Evolutionary conservation across 345 rosid species (phyloP), one percentile per base, ranked within the genome.

Genomic region (Eucalyptus albens): DNA sequence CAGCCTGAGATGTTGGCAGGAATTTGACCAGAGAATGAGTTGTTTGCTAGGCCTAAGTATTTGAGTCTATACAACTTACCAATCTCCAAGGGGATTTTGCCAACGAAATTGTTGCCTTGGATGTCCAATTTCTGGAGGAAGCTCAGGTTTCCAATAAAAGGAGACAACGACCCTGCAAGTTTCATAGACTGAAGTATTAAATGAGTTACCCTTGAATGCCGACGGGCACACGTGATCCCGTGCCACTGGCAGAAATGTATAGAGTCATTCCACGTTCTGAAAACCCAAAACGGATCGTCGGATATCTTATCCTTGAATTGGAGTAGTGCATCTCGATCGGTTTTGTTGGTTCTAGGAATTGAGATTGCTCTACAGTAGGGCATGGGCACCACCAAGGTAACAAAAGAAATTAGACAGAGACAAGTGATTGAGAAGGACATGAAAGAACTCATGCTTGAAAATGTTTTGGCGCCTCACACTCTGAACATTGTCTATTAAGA

Each of bases 401-500:
- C 26, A 0, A 53, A 19, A 53, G 9, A 4, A 53, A 53, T 4
- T 19, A 53, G 56, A 15, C 7, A 50, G 1, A 50, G 53, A 50
- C 1, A 50, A 50, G 53, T 50, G 53, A 50, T 50, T 50, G 53
- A 50, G 53, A 50, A 50, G 19, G 53, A 50, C 0, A 50, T 50
- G 53, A 50, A 15, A 50, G 53, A 50, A 15, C 19, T 50, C 53
- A 50, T 50, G 53, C 19, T 50, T 50, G 7, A 50, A 50, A 50
- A 0, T 6, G 1, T 15, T 50, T 2, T 0, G 19, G 0, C 53
- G 1, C 53, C 7, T 50, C 53, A 15, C 53, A 50, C 53, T 50
- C 3, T 50, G 3, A 50, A 15, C 4, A 15, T 1, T 1, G 8
- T 6, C 8, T 50, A 6, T 50, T 15, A 50, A 15, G 53, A 50